A percentile compares a stretch with the other conserved stretches of the same genome.
These are phyloP conservation scores for Starmerella apicola DNA, from an alignment of 805 yeast species.

Conservation along the genomic window DNA sequence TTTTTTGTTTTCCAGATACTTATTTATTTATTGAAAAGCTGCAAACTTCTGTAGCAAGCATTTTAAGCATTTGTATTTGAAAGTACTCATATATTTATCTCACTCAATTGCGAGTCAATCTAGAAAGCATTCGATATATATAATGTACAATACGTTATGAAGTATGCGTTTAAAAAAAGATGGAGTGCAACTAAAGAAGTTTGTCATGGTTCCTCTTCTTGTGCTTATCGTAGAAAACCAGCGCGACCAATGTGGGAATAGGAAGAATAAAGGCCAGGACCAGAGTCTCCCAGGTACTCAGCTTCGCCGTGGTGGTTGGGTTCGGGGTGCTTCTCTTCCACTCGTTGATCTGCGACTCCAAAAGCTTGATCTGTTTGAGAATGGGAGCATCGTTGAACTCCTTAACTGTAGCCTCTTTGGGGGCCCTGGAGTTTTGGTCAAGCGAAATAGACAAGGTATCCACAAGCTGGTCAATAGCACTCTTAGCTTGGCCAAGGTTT, in stretches of 20 bases:
- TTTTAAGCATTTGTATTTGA: too few relatives aligned
- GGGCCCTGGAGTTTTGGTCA: slow-evolving; percentile 4
- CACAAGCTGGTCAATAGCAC: slow-evolving; percentile 13
- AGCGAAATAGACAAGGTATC: slow-evolving; percentile 11
- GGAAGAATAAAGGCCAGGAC: slow-evolving; percentile 3
- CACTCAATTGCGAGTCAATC: too few relatives aligned
- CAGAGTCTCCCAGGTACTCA: slow-evolving; percentile 4
- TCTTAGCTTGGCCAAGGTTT: slow-evolving; percentile 8
- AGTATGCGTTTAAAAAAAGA: too few relatives aligned
- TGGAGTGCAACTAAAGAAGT: slow-evolving; percentile 9
- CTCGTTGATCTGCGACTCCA: slow-evolving; percentile 13
- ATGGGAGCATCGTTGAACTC: slow-evolving; percentile 1
- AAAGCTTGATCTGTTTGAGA: slow-evolving; percentile 5
- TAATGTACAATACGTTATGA: too few relatives aligned
- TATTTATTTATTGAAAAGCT: too few relatives aligned
- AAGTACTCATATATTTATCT: too few relatives aligned
- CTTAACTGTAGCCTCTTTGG: neutral
- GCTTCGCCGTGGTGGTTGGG: neutral
- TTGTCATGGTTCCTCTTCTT: slow-evolving; percentile 9
- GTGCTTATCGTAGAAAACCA: slow-evolving; percentile 5
- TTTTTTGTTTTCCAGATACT: too few relatives aligned
- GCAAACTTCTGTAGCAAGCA: too few relatives aligned
- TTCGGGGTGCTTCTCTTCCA: slow-evolving; percentile 1
- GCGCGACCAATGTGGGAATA: slow-evolving; percentile 7
- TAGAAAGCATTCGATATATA: too few relatives aligned